Conservation (phyloP, 2,329 filamentous ascomycete genomes). For the Bertia moriformis region DNA sequence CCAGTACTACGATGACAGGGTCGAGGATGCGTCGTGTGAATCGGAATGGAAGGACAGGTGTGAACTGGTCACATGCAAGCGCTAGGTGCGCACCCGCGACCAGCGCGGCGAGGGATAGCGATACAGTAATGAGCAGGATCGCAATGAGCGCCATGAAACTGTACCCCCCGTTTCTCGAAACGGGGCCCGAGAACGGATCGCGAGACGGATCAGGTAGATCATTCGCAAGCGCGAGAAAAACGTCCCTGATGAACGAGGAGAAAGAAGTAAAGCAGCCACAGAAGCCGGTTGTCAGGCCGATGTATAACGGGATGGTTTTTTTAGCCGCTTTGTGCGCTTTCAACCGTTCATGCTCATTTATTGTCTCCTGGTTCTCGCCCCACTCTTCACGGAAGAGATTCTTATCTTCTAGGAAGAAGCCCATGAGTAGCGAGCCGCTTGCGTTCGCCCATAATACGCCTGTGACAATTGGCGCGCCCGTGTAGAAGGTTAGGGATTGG, state of each 20-base stretch:
- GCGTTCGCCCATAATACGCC: conserved; percentile 47
- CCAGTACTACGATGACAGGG: conserved; percentile 33
- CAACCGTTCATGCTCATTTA: neutral
- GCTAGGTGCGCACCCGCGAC: conserved; percentile 47
- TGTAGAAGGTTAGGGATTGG: conserved; percentile 42
- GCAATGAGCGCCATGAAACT: conserved; percentile 48
- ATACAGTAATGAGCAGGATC: conserved; percentile 40
- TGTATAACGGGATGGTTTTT: conserved; percentile 48
- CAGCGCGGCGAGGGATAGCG: conserved; percentile 39
- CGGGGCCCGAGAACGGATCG: conserved; percentile 13
- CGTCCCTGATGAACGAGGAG: conserved; percentile 52
- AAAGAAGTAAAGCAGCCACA: conserved; percentile 61
- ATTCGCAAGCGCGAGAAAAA: conserved; percentile 51
- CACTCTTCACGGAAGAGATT: conserved; percentile 37
- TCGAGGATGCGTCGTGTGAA: conserved; percentile 35
- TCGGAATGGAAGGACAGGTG: conserved; percentile 32
- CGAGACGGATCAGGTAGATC: conserved; percentile 30
- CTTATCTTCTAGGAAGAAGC: conserved; percentile 43
- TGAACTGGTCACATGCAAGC: conserved; percentile 27
- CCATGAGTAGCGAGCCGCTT: conserved; percentile 39
- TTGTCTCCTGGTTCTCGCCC: conserved; percentile 12
- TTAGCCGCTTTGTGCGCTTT: conserved; percentile 2
- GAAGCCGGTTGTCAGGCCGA: conserved; percentile 58
- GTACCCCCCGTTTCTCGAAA: conserved; percentile 40
- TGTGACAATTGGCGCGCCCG: conserved; percentile 37